Evolutionary conservation across 176 grass and related monocot species (phyloP), one percentile per base, ranked within the genome.

Genomic region (Zoysia japonica): DNA sequence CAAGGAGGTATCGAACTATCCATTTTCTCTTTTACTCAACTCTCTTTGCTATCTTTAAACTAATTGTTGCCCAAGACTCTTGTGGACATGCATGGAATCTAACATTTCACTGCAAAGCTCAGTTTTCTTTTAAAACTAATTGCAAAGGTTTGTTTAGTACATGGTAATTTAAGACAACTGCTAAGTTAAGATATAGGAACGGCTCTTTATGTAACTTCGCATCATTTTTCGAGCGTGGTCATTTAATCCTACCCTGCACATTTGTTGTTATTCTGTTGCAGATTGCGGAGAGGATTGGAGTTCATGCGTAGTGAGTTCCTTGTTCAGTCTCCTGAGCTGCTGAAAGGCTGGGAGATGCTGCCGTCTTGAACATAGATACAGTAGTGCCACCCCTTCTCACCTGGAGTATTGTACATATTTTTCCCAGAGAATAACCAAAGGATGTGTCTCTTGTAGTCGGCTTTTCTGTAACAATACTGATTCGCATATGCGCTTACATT

Each of bases 1-100:
- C 84, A 95, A 91, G 86, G 96, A 99, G 92, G 96, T 99, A 94
- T 13, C 43, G 11, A 61, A 61, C 59, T 60, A 60, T 70, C 43
- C 59, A 36, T 61, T 80, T 68, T 42, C 2, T 77, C 14, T 59
- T 61, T 40, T 64, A 19, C 79, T 78, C 49, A 66, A 43, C 16
- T 49, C 42, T 61, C 9, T 13, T 71, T 77, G 8, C 6, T 9
- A 53, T 59, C 4, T 80, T 41, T 4, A 74, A 80, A 74, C 17
- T 12, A 5, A 14, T 53, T 17, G 50, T 39, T 55, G 6, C 9
- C 9, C 19, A 70, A 49, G 19, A 51, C 10, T 43, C 6, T 43
- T 42, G 14, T 42, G 5, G 36, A 10, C 46, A 70, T 70, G n/a
- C n/a, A 12, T 47, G 40, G 45, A 13, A 35, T 70, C 42, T 14